Conservation (phyloP, 2,329 filamentous ascomycete genomes). For the Colletotrichum euphorbiae region DNA sequence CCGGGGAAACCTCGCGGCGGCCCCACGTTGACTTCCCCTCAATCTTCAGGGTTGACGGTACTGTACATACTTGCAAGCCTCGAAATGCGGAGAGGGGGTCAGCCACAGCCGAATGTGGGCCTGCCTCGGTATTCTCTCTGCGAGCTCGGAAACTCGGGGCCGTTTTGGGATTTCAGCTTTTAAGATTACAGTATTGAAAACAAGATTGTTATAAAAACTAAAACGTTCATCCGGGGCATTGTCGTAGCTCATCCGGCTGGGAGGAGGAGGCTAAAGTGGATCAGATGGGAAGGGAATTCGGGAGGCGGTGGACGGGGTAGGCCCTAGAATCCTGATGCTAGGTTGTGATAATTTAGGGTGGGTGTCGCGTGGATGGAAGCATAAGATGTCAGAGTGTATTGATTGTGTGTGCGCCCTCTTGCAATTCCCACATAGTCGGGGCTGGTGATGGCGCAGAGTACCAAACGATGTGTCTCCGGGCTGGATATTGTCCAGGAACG, state of each 20-base stretch:
- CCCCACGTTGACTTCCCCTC: constrained; percentile 26
- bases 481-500: constrained; percentile 16
- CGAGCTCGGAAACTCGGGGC: constrained; percentile 16
- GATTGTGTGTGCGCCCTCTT: constrained; percentile 10
- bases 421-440: no score
- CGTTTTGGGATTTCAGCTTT: not conserved
- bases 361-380: not conserved
- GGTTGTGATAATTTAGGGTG: not conserved
- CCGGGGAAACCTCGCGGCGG: constrained; percentile 37
- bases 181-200: not conserved
- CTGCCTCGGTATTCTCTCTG: constrained; percentile 34
- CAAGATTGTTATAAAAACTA: constrained; percentile 14
- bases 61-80: constrained; percentile 22
- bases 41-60: constrained; percentile 15
- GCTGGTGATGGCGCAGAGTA: not conserved
- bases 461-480: constrained; percentile 13
- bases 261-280: constrained; percentile 1
- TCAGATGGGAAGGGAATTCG: constrained; percentile 30
- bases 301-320: constrained; percentile 16
- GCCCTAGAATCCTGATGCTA: constrained; percentile 21
- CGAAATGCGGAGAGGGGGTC: constrained; percentile 28
- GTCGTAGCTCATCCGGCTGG: not conserved
- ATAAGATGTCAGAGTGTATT: not conserved
- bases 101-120: not conserved
- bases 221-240: constrained; percentile 31